These are phyloP conservation scores for Lachnellula hyalina DNA, from an alignment of 2,329 filamentous ascomycete species.

Conservation along the genomic window DNA sequence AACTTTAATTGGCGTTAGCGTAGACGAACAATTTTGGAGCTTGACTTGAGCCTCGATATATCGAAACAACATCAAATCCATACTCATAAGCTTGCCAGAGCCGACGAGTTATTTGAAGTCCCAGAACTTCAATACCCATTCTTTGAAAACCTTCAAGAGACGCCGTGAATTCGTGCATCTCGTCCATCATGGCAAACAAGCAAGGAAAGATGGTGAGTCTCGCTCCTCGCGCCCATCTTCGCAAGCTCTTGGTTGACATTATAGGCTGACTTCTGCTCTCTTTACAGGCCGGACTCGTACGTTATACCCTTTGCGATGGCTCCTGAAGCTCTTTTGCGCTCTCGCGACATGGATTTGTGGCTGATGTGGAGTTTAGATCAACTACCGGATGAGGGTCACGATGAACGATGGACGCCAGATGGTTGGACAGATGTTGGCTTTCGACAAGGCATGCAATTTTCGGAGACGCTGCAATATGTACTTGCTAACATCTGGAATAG, in stretches of 20 bases:
- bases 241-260: slow-evolving; percentile 46
- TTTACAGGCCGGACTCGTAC: slow-evolving; percentile 65
- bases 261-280: slow-evolving; percentile 53
- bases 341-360: slow-evolving; percentile 3
- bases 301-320: slow-evolving; percentile 34
- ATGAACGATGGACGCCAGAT: slow-evolving; percentile 93
- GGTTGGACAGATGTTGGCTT: slow-evolving; percentile 96
- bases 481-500: slow-evolving; percentile 40
- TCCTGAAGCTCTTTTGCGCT: slow-evolving; percentile 32
- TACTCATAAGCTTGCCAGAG: slow-evolving; percentile 25
- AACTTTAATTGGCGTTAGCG: slow-evolving; percentile 1
- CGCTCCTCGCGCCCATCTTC: slow-evolving; percentile 31
- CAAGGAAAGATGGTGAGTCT: slow-evolving; percentile 97
- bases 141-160: slow-evolving; percentile 32
- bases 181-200: slow-evolving; percentile 71
- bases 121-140: slow-evolving; percentile 30
- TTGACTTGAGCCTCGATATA: slow-evolving; percentile 1
- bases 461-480: slow-evolving; percentile 1
- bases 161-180: slow-evolving; percentile 35
- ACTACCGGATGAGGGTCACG: slow-evolving; percentile 98
- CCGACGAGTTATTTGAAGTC: slow-evolving; percentile 30
- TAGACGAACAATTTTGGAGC: slow-evolving; percentile 9
- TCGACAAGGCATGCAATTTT: slow-evolving; percentile 72
- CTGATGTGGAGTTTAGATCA: slow-evolving; percentile 61
- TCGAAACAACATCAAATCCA: slow-evolving; percentile 11